Base-by-base conservation (phyloP, 768 basidiomycete species). In the Xerocomus brunneocitrinus region DNA sequence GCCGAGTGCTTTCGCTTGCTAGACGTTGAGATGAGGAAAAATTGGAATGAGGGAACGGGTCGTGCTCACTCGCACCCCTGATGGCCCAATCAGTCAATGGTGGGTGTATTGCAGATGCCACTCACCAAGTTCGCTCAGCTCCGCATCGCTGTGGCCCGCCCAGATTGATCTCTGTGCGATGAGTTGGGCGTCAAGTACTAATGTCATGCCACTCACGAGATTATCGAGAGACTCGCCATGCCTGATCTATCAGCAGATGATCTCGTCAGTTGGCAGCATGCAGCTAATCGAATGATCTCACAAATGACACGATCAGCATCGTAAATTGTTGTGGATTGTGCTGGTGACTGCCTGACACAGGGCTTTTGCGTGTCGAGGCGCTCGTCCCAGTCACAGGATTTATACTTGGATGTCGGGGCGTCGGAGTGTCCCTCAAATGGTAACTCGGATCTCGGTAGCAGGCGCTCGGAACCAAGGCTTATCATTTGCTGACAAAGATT, bases 211-310 rank as follows among this genome's bases (percentile, higher is more conserved):
- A 63, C 81, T 47, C 47, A 87, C 88, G 63, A 85, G 57, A 60
- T 91, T 91, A 58, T 91, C 89, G 34, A 78, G 81, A 9, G 88
- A 88, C 60, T 91, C 87, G 25, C 83, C 89, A 64, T 91, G 89
- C 49, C 89, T 75, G 59, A 89, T 74, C 87, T 90, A 25, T 19
- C 30, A 4, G 4, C 14, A 19, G 41, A 31, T 35, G 16, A 16
- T 7, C 8, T 8, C 24, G 53, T 58, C 41, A 57, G 45, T 34
- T 19, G 19, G 19, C 22, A 35, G 22, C 13, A n/a, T 3, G n/a
- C 13, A 50, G 34, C 12, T 3, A 13, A 34, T 25, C 8, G 38
- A 27, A 27, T 25, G 28, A 16, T 10, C 66, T 66, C 54, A 67
- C 66, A 49, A 67, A 62, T 14, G 65, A 59, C 25, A 67, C 46